Evolutionary conservation across 2,329 filamentous ascomycete genomes (phyloP).

Genomic region (Waltergamsia citrina): DNA sequence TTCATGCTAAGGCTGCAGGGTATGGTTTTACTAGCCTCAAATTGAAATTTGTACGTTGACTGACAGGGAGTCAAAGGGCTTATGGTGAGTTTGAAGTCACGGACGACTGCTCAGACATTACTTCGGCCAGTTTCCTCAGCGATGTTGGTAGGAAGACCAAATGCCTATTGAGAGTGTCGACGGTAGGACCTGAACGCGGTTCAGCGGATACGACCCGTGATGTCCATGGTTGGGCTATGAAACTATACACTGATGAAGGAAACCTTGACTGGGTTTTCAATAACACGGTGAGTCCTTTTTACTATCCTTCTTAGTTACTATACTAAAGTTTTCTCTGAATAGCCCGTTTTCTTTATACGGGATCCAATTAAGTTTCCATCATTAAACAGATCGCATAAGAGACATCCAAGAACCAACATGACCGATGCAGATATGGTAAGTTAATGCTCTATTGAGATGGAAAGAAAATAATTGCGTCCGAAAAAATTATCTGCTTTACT

Average conservation of each 20-base stretch:
- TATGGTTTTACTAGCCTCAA: neutral
- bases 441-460: neutral
- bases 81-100: conserved; percentile 53
- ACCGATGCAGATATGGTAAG: conserved; percentile 51
- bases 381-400: conserved; percentile 72
- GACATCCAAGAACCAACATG: conserved; percentile 62
- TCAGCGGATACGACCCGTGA: conserved; percentile 60
- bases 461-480: too few species aligned
- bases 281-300: conserved; percentile 41
- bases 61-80: conserved; percentile 14
- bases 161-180: conserved; percentile 59
- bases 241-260: conserved; percentile 57
- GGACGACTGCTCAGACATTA: conserved; percentile 44
- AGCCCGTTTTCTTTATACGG: conserved; percentile 51
- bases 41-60: neutral
- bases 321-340: conserved; percentile 48
- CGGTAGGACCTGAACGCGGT: conserved; percentile 58
- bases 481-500: neutral
- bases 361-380: conserved; percentile 67
- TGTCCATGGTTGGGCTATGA: conserved; percentile 56
- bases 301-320: conserved; percentile 50
- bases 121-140: conserved; percentile 42
- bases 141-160: conserved; percentile 43
- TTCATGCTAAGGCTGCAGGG: conserved; percentile 24
- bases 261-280: conserved; percentile 56